Base-by-base conservation (phyloP, 139 green algal species). In the Chlamydomonas sp. region DNA sequence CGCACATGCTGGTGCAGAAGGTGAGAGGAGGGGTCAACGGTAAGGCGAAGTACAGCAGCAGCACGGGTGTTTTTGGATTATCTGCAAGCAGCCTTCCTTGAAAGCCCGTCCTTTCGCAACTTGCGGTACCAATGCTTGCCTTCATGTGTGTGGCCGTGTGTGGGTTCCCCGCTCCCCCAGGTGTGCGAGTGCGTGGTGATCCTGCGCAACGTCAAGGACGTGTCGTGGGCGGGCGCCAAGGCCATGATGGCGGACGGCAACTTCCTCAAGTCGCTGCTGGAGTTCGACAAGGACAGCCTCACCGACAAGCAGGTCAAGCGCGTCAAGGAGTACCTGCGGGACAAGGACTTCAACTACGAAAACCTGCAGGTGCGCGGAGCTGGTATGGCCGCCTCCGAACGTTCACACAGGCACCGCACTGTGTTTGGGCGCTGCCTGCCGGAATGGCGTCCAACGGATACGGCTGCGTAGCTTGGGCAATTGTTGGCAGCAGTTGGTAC, bases 151-250 rank as follows among this genome's bases (percentile, higher is more conserved):
- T 71, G 66, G 66, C 66, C 10, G 66, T 71, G 10, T 71, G 12
- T 14, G 66, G 9, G 66, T 5, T 12, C 73, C 60, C 7, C 75
- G 57, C 9, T n/a, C 75, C 60, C 14, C 15, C 89, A 96, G 93
- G 96, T 98, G 68, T 97, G 95, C 85, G 96, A 98, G 90, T 97
- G 95, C 86, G 96, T 98, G 73, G 95, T 98, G 14, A 95, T 98
- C 85, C 88, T 98, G 83, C 90, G 94, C 59, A 93, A 92, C 80
- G 82, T 97, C 18, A 98, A 98, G 84, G 96, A 98, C 31, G 95
- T 98, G 64, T 96, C 90, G 16, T 98, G 96, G 96, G 91, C 85
- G 59, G 95, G 96, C 79, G 96, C 96, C 73, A 98, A 98, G 94
- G 88, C 90, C 78, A 98, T 98, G 96, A 98, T 98, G 96, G 91